Evolutionary conservation across 192 early-diverging fungal species (phyloP).

Genomic region (Rhizophlyctis rosea): DNA sequence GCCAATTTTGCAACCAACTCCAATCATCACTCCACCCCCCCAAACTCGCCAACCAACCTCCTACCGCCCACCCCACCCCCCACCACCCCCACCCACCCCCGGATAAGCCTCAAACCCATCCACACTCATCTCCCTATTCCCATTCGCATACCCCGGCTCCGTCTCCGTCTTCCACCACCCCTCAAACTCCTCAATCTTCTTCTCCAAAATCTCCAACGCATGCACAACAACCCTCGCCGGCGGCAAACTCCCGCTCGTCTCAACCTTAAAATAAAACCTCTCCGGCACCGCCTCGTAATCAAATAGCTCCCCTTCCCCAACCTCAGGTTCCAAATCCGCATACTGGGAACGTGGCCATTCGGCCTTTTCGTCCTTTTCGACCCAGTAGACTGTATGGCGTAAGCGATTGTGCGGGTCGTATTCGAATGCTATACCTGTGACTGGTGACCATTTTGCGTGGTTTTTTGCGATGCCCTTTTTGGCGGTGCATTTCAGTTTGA

Average conservation of each 20-base stretch:
- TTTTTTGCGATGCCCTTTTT: constrained; percentile 98
- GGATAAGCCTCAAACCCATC: too few species aligned
- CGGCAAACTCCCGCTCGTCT: constrained; percentile 48
- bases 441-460: constrained; percentile 96
- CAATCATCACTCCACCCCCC: too few species aligned
- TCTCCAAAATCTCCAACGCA: constrained; percentile 36
- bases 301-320: constrained; percentile 42
- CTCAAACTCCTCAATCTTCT: constrained; percentile 39
- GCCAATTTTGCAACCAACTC: too few species aligned
- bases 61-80: too few species aligned
- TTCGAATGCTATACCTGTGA: constrained; percentile 85
- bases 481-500: constrained; percentile 86
- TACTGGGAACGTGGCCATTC: constrained; percentile 73
- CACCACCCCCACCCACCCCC: too few species aligned
- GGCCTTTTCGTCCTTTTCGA: constrained; percentile 74
- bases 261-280: constrained; percentile 52
- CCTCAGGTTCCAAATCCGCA: constrained; percentile 33
- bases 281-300: constrained; percentile 55
- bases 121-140: constrained; percentile 16
- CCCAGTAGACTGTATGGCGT: constrained; percentile 89
- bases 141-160: constrained; percentile 13
- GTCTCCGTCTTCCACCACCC: neutral
- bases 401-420: constrained; percentile 97
- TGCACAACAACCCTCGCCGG: constrained; percentile 41
- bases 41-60: too few species aligned